A percentile compares a stretch with the other conserved stretches of the same genome.
Conservation (phyloP, 2,329 filamentous ascomycete species). For the Rutstroemia sydowiana region DNA sequence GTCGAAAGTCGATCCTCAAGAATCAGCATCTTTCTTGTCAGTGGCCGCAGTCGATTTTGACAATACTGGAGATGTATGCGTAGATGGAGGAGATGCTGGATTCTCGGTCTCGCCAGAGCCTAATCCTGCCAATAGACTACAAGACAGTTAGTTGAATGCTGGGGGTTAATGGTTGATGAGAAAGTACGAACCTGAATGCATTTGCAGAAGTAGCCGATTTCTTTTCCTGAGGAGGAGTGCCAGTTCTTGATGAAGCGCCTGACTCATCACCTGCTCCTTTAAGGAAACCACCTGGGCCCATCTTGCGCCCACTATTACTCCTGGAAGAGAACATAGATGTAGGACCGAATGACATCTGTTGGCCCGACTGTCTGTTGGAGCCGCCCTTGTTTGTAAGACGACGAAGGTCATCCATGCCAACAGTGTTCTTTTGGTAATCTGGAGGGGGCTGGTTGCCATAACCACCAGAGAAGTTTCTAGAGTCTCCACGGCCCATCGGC, state of each 20-base stretch:
- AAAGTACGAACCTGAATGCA: conserved; percentile 79
- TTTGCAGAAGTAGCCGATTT: conserved; percentile 67
- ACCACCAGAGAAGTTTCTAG: conserved; percentile 70
- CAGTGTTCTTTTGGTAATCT: conserved; percentile 67
- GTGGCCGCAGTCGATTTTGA: conserved; percentile 53
- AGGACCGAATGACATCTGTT: conserved; percentile 64
- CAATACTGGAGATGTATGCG: conserved; percentile 57
- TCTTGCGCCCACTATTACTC: conserved; percentile 79
- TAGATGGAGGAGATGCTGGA: conserved; percentile 63
- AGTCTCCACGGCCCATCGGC: conserved; percentile 75
- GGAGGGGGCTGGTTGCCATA: conserved; percentile 65
- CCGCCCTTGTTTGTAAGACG: conserved; percentile 61
- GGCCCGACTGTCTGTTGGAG: conserved; percentile 51
- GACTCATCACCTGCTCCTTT: conserved; percentile 76
- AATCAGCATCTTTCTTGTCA: conserved; percentile 46
- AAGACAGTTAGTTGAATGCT: conserved; percentile 1
- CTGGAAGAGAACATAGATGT: conserved; percentile 83
- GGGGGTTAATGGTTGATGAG: too few relatives aligned
- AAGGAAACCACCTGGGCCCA: conserved; percentile 67
- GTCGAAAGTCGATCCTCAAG: conserved; percentile 25
- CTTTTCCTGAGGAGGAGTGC: conserved; percentile 71
- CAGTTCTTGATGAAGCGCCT: conserved; percentile 78
- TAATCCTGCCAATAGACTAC: conserved; percentile 46
- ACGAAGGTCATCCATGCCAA: conserved; percentile 85
- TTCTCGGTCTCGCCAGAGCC: conserved; percentile 46